Evolutionary conservation across 2,329 filamentous ascomycete genomes (phyloP).

Genomic region (Talaromyces sp.): DNA sequence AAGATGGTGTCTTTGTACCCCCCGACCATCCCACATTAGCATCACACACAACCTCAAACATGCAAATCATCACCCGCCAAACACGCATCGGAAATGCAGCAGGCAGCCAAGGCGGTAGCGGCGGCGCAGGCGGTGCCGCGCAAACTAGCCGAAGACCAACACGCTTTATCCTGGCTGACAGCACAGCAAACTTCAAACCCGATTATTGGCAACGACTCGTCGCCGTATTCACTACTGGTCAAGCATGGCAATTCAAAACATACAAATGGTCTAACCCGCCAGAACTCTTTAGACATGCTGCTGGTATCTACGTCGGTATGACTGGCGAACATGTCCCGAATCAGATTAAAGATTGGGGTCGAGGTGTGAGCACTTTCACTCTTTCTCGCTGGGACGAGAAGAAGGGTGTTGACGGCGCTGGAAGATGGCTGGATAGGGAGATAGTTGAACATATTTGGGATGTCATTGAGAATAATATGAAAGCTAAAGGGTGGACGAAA

Average conservation of each 20-base stretch:
- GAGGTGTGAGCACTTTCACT: conserved; percentile 71
- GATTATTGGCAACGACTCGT: conserved; percentile 97
- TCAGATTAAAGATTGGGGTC: conserved; percentile 77
- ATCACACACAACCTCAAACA: conserved; percentile 66
- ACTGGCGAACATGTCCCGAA: conserved; percentile 76
- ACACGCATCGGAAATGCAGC: background rate
- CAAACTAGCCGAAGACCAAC: conserved; percentile 60
- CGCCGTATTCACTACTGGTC: conserved; percentile 94
- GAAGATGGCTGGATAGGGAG: conserved; percentile 81
- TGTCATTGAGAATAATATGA: conserved; percentile 82
- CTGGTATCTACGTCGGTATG: conserved; percentile 90
- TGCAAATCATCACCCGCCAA: conserved; percentile 76
- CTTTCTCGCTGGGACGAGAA: conserved; percentile 77
- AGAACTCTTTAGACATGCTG: conserved; percentile 84
- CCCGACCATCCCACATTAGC: conserved; percentile 47
- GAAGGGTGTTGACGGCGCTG: conserved; percentile 34
- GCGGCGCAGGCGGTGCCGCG: conserved; percentile 43
- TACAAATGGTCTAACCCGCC: conserved; percentile 92
- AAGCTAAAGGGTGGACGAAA: conserved; percentile 68
- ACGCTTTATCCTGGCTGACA: conserved; percentile 93
- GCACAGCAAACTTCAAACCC: conserved; percentile 90
- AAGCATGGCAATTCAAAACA: conserved; percentile 97
- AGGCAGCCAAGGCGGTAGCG: conserved; percentile 17
- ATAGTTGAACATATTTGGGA: conserved; percentile 92
- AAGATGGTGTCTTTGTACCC: conserved; percentile 21